phyloP scores from a whole-genome alignment of 495 filamentous ascomycete genomes.

The Chlorociboria aeruginascens region DNA sequence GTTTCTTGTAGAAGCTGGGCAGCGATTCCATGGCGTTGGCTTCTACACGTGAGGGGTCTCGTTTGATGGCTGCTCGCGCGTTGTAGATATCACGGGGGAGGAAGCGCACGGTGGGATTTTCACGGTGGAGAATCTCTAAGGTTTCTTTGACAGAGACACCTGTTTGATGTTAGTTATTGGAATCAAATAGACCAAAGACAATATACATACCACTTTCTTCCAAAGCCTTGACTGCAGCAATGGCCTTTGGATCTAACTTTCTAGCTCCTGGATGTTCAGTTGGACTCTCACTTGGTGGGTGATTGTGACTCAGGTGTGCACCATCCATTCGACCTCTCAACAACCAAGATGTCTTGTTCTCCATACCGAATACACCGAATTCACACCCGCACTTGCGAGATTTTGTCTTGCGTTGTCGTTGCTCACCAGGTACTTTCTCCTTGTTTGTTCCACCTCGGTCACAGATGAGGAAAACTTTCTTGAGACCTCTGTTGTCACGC shows the following conservation, averaged over 20 bases:
- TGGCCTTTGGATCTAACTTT: slow-evolving; percentile 45
- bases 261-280: slow-evolving; percentile 42
- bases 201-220: slow-evolving; percentile 37
- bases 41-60: slow-evolving; percentile 42
- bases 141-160: slow-evolving; percentile 43
- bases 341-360: slow-evolving; percentile 44
- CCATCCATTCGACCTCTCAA: slow-evolving; percentile 40
- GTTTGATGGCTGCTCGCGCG: slow-evolving; percentile 43
- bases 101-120: slow-evolving; percentile 39
- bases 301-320: slow-evolving; percentile 38
- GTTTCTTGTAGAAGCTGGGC: slow-evolving; percentile 41
- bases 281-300: slow-evolving; percentile 43
- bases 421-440: slow-evolving; percentile 34
- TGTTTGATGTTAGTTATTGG: slow-evolving; percentile 11
- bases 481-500: slow-evolving; percentile 40
- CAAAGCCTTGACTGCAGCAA: slow-evolving; percentile 40
- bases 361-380: slow-evolving; percentile 46
- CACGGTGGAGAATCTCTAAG: slow-evolving; percentile 41
- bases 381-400: slow-evolving; percentile 45
- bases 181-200: slow-evolving; percentile 15
- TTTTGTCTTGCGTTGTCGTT: slow-evolving; percentile 42
- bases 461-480: slow-evolving; percentile 47
- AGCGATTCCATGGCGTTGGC: slow-evolving; percentile 36
- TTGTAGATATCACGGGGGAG: slow-evolving; percentile 47
- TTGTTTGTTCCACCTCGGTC: slow-evolving; percentile 38